Conservation (phyloP, 441 rosid genomes). For the Erysimum cheiri region DNA sequence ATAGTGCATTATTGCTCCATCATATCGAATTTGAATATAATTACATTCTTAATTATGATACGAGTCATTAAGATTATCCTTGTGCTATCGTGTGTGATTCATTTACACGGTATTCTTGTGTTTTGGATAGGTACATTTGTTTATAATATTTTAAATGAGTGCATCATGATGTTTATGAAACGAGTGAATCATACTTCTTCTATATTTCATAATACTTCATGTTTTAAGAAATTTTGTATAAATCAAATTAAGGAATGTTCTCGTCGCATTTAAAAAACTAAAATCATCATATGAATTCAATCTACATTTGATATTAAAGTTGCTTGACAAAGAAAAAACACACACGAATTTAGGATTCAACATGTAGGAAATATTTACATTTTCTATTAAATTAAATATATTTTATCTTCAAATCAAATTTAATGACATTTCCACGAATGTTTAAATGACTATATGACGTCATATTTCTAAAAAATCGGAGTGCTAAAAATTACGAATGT, state of each 20-base stretch:
- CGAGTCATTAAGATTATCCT: slow-evolving; percentile 17
- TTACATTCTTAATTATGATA: slow-evolving; percentile 5
- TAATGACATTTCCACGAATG: not conserved
- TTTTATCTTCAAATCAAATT: too few species aligned
- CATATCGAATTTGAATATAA: slow-evolving; percentile 16
- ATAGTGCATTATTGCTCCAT: not conserved
- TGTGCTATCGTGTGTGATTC: not conserved
- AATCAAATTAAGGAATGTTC: too few species aligned
- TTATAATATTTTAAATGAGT: not conserved
- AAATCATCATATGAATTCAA: not conserved
- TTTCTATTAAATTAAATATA: too few species aligned
- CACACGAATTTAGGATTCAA: too few species aligned
- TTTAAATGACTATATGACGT: not conserved
- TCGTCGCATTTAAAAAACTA: not conserved
- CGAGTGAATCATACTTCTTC: not conserved
- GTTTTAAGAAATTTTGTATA: too few species aligned
- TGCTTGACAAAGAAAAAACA: too few species aligned
- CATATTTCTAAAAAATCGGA: too few species aligned
- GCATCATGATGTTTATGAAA: not conserved
- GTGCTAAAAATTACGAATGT: too few species aligned
- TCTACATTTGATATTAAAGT: too few species aligned
- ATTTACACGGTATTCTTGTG: not conserved
- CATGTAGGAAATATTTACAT: too few species aligned
- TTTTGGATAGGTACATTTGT: slow-evolving; percentile 1
- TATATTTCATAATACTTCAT: too few species aligned